Conservation (phyloP, 2,329 filamentous ascomycete species). For the Capronia epimyces region DNA sequence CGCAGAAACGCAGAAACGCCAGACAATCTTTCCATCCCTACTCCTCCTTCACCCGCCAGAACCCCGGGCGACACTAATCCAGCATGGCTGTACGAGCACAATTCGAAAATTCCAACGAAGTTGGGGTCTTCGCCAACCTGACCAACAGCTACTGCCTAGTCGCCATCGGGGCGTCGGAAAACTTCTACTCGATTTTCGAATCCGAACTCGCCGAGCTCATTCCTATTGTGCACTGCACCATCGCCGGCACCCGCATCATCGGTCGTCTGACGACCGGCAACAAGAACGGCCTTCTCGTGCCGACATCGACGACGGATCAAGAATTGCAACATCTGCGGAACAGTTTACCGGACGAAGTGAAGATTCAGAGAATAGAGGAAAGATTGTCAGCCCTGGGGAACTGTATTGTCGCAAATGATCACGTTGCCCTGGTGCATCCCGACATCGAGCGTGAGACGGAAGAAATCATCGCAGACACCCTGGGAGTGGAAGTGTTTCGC, state of each 20-base stretch:
- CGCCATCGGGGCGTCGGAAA: conserved; percentile 90
- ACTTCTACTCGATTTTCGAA: conserved; percentile 99
- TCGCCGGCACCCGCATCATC: conserved; percentile 93
- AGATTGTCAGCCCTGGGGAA: conserved; percentile 91
- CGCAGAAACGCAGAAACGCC: too few relatives aligned
- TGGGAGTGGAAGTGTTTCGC: conserved; percentile 57
- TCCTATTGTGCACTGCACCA: conserved; percentile 92
- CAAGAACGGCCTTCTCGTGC: conserved; percentile 92
- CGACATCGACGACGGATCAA: conserved; percentile 93
- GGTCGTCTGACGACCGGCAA: conserved; percentile 94
- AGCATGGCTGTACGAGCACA: conserved; percentile 25
- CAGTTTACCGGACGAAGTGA: conserved; percentile 81
- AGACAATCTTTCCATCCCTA: too few relatives aligned
- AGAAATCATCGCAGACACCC: conserved; percentile 93
- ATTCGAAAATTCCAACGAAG: conserved; percentile 53
- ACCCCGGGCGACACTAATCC: neutral
- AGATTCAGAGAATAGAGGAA: conserved; percentile 97
- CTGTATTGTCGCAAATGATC: conserved; percentile 61
- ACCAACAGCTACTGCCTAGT: conserved; percentile 97
- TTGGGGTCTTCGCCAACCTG: conserved; percentile 93
- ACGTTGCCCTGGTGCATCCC: conserved; percentile 92
- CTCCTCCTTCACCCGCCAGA: neutral
- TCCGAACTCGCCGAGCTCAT: conserved; percentile 95
- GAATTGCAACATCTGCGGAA: conserved; percentile 97
- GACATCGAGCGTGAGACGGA: conserved; percentile 97